These are phyloP conservation scores for Piromyces finnis DNA, from an alignment of 192 early-diverging fungal genomes.

Conservation along the genomic window DNA sequence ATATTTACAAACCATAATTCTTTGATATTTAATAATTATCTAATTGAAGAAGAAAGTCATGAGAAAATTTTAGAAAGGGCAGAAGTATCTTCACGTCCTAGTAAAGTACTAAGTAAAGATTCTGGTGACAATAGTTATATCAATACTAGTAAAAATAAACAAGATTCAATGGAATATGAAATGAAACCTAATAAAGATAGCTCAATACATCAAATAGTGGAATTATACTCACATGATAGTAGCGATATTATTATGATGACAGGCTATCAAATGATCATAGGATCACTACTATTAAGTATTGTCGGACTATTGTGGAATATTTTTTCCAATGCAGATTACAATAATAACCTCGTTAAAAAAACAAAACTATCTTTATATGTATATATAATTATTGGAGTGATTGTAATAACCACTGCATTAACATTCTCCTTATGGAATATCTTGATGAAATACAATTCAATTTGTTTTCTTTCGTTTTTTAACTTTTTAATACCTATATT, in stretches of 20 bases:
- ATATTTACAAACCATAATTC: not conserved
- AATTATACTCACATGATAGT: not conserved
- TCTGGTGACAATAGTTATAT: not conserved
- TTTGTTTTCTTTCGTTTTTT: not conserved
- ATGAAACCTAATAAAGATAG: no score
- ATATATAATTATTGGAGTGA: not conserved
- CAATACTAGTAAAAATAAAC: no score
- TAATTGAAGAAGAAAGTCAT: not conserved
- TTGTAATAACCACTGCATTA: not conserved
- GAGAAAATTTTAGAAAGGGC: not conserved
- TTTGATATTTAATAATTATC: not conserved
- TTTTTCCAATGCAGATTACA: no score
- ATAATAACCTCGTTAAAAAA: no score
- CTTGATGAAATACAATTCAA: not conserved
- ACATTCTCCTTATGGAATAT: not conserved
- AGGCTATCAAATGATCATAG: not conserved
- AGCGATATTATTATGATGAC: not conserved
- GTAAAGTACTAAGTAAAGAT: not conserved
- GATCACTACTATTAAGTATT: not conserved
- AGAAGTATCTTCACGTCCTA: not conserved
- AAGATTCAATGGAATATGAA: no score
- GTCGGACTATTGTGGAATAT: not conserved
- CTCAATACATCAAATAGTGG: not conserved
- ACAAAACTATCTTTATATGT: not conserved
- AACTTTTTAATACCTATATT: not conserved